phyloP scores from a whole-genome alignment of 225 moss, liverwort and hornwort species.

The Thuidium tamariscinum region DNA sequence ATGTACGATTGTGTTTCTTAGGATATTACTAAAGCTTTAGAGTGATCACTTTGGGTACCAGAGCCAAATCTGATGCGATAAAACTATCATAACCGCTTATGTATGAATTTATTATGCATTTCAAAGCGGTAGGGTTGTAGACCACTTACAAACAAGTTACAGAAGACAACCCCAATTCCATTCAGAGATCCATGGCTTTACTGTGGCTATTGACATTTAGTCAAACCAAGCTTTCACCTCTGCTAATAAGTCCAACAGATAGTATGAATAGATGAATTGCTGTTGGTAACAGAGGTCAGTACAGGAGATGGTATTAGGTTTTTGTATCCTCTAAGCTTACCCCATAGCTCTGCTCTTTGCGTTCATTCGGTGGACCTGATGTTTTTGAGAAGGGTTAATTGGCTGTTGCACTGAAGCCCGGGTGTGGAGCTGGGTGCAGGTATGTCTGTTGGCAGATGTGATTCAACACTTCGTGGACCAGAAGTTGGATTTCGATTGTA shows the following conservation, averaged over 20 bases:
- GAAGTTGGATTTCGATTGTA: conserved; percentile 79
- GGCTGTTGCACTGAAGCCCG: neutral
- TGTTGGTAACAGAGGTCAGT: neutral
- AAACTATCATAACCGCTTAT: neutral
- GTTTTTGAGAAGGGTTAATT: neutral
- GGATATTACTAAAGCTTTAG: neutral
- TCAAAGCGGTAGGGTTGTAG: neutral
- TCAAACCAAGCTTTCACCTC: neutral
- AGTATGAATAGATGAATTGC: neutral
- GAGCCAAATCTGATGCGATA: neutral
- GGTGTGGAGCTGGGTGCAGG: conserved; percentile 35
- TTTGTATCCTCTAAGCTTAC: neutral
- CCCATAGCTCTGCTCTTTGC: neutral
- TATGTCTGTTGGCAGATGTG: conserved; percentile 82
- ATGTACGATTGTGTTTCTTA: neutral
- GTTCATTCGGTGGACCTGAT: neutral
- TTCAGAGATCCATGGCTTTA: neutral
- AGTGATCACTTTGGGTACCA: neutral
- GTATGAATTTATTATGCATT: neutral
- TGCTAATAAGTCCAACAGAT: neutral
- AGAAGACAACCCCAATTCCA: neutral
- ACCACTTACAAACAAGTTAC: neutral
- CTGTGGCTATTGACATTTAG: neutral
- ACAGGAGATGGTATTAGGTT: neutral
- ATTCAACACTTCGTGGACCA: conserved; percentile 93